Evolutionary conservation across 1,139 yeast species (phyloP), one percentile per base, ranked within the genome.

Genomic region (Citeromyces hawaiiensis): DNA sequence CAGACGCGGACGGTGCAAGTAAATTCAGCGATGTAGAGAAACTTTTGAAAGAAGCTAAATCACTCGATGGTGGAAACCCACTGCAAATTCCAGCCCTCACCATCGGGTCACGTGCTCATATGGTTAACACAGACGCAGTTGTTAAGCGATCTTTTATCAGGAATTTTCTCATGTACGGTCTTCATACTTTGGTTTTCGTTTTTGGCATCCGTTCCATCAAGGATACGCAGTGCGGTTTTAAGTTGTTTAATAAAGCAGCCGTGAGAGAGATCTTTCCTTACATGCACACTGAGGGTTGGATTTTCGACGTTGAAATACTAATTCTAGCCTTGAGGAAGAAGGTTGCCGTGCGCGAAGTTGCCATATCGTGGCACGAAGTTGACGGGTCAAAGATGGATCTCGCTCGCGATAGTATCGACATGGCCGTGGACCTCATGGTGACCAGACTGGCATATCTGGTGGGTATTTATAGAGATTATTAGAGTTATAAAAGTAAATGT

Each of bases 1-100:
- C 96, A 4, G 98, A 91, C 60, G 98, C 98, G 0, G 98, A 91
- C 56, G 98, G 98, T 25, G 98, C 98, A 3, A 82, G 95, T 18
- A 70, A 68, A 51, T 91, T 93, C 54, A 56, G 72, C 17, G 96
- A 88, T 54, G 66, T 83, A 18, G 55, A 56, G 3, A 72, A 71
- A 43, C 65, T 91, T 44, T 48, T 78, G 13, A 57, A 54, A 2
- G 60, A 62, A 23, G 64, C 83, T 4, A 47, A 58, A 40, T 44
- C 44, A 23, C 40, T 53, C n/a, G 62, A 60, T 29, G 42, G 51
- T 1, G 50, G 49, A 30, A 40, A 43, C 13, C 54, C 53, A 9
- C 44, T 47, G 30, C 36, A 39, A 2, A 52, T 44, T 1, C 68
- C 85, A 0, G 79, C 73, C 0, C 68, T 91, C 27, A 88, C 94